Percentiles rank a stretch among this genome's conserved stretches.
phyloP scores from a whole-genome alignment of 768 basidiomycete species.

The Leccinum sublutescens region DNA sequence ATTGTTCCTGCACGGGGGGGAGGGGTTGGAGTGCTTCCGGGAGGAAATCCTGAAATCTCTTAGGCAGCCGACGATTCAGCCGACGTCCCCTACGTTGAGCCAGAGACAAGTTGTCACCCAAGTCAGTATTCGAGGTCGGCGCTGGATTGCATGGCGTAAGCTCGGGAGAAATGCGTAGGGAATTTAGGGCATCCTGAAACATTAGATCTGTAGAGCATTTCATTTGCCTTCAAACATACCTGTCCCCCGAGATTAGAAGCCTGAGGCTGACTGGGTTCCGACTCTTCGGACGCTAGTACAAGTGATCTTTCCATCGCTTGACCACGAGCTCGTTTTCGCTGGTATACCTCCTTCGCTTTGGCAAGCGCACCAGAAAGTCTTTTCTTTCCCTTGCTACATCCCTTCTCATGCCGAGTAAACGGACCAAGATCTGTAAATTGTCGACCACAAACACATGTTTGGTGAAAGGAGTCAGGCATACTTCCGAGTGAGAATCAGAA shows the following conservation, averaged over 20 bases:
- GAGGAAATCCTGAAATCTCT: neutral
- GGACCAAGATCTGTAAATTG: neutral
- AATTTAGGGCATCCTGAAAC: neutral
- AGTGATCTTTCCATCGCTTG: neutral
- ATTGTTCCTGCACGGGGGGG: neutral
- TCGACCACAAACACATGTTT: neutral
- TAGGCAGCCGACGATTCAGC: neutral
- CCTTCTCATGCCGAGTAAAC: neutral
- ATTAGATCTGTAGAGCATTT: neutral
- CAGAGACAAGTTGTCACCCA: neutral
- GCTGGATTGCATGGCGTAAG: neutral
- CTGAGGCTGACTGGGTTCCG: neutral
- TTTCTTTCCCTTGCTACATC: neutral
- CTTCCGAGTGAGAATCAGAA: neutral
- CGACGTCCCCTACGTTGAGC: neutral
- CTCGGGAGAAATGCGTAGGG: neutral
- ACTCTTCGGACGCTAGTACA: neutral
- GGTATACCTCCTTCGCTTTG: neutral
- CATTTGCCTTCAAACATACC: neutral
- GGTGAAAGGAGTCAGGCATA: neutral
- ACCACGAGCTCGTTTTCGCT: neutral
- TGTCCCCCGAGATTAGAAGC: no score
- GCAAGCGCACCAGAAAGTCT: neutral
- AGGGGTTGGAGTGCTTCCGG: neutral
- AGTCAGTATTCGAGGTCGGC: neutral